These are phyloP conservation scores for Penicillium sp. DNA, from an alignment of 2,329 filamentous ascomycete genomes.

Conservation along the genomic window DNA sequence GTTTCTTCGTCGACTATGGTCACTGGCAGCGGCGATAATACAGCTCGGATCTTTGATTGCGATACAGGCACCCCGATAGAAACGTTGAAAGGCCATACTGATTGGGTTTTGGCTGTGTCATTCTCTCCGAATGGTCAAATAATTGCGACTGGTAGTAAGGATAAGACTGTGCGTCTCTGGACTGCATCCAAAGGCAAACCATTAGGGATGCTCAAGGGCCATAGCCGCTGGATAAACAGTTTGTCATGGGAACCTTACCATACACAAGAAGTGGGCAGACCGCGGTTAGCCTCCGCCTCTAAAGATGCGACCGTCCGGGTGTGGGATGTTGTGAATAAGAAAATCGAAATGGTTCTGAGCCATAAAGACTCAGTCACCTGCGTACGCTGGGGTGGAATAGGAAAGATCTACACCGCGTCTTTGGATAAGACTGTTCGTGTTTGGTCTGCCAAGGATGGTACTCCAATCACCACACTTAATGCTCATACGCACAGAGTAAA, in stretches of 20 bases:
- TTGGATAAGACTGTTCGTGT: constrained; percentile 92
- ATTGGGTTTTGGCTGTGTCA: constrained; percentile 82
- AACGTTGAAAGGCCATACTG: constrained; percentile 81
- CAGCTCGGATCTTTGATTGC: constrained; percentile 89
- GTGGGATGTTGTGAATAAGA: constrained; percentile 76
- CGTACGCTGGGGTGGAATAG: constrained; percentile 90
- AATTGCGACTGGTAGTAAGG: constrained; percentile 87
- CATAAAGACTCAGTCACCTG: constrained; percentile 88
- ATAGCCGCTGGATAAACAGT: constrained; percentile 83
- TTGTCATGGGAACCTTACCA: constrained; percentile 94
- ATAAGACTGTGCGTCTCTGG: constrained; percentile 88
- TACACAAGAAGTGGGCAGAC: constrained; percentile 66
- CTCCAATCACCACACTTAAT: constrained; percentile 71
- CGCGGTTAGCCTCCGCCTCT: constrained; percentile 77
- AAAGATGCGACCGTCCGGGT: constrained; percentile 86
- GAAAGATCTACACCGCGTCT: constrained; percentile 75
- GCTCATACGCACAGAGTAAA: constrained; percentile 95
- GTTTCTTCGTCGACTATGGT: constrained; percentile 71
- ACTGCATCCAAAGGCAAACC: constrained; percentile 75
- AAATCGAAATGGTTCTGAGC: constrained; percentile 75
- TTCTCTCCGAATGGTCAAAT: constrained; percentile 81
- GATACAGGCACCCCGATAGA: constrained; percentile 85
- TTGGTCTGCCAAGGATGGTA: constrained; percentile 79
- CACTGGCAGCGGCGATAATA: constrained; percentile 86
- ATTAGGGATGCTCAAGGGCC: constrained; percentile 73